Base-by-base conservation (phyloP, 768 basidiomycete genomes). In the Calocera cornea region DNA sequence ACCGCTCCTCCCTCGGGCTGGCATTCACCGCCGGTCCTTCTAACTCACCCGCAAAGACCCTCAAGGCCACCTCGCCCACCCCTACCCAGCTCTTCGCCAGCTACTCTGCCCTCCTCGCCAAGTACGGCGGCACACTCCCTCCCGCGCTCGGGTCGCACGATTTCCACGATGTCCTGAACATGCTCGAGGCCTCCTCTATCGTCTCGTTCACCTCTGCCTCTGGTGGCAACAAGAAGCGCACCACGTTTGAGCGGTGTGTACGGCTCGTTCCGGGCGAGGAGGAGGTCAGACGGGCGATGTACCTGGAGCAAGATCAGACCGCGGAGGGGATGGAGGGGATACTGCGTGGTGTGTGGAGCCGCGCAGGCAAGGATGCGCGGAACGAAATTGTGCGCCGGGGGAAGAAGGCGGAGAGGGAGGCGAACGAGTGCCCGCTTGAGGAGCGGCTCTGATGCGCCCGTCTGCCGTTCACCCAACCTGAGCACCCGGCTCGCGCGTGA, bases 161-260 rank as follows among this genome's bases (percentile, higher is more conserved):
- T 27, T 60, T 60, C 27, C 54, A 60, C 54, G 54, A 60, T 19
- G 54, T 60, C 5, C 54, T 60, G 14, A 60, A 60, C 31, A 60
- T 60, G 54, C 54, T 60, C 31, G 54, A 60, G 31, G 54, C 54
- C 54, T 60, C 54, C 31, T 60, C 54, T 19, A 11, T 60, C 54
- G 54, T 60, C 54, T 29, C 27, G 5, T 60, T 29, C 31, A 33
- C 27, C 54, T 60, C 54, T n/a, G n/a, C n/a, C 31, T 33, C 24
- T 5, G 14, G 14, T 5, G 54, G 54, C 14, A 27, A 16, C 27
- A 60, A 33, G 31, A 60, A 60, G 31, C 54, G 54, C 54, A 33
- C 54, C 24, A 29, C 54, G 11, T 5, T 22, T 10, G 27, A 29
- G 31, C 54, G 54, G 11, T 27, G 54, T 22, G 54, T 60, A 11